phyloP scores from a whole-genome alignment of 2,329 filamentous ascomycete genomes.

The Pseudocercospora fijiensis region DNA sequence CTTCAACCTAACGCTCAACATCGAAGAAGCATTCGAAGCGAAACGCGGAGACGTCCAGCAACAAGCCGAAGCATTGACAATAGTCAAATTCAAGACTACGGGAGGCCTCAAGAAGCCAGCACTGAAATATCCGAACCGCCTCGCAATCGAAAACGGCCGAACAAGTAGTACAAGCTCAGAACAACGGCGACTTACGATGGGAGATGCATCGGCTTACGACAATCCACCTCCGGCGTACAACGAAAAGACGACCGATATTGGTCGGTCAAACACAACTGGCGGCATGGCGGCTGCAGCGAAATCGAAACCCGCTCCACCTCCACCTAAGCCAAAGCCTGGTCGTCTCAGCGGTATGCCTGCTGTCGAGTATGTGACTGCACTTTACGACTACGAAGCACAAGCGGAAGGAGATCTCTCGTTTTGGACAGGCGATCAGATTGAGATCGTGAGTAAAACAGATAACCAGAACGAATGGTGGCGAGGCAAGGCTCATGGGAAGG shows the following conservation, averaged over 20 bases:
- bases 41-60: conserved; percentile 89
- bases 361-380: conserved; percentile 77
- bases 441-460: conserved; percentile 70
- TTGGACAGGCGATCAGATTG: conserved; percentile 80
- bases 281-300: conserved; percentile 49
- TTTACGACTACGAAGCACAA: conserved; percentile 96
- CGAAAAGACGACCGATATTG: conserved; percentile 26
- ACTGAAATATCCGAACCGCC: conserved; percentile 50
- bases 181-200: conserved; percentile 30
- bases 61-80: conserved; percentile 75
- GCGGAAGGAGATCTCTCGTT: conserved; percentile 94
- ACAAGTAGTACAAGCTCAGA: conserved; percentile 26
- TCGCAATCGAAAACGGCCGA: conserved; percentile 38
- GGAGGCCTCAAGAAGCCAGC: conserved; percentile 60
- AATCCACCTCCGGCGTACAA: conserved; percentile 34
- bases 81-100: conserved; percentile 88
- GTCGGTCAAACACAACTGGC: conserved; percentile 37
- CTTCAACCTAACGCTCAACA: conserved; percentile 86
- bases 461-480: conserved; percentile 99
- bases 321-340: conserved; percentile 64
- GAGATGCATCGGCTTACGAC: conserved; percentile 20
- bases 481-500: conserved; percentile 72
- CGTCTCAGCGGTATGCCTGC: conserved; percentile 62
- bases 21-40: conserved; percentile 84
- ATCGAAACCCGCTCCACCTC: conserved; percentile 51